Conservation (phyloP, 176 grass and related monocot species). For the Oropetium thomaeum region DNA sequence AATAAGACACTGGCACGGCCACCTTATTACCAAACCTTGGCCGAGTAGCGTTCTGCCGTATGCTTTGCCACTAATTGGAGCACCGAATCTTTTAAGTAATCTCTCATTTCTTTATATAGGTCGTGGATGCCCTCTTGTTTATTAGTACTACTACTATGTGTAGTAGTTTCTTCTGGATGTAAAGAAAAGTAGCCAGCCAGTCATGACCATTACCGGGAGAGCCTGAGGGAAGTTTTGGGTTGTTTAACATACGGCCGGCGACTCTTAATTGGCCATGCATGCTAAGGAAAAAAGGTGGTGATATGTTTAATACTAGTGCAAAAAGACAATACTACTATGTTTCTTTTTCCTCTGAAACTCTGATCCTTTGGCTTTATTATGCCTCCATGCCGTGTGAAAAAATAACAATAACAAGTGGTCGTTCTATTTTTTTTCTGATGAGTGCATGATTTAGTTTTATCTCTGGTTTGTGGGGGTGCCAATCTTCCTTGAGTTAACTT, state of each 20-base stretch:
- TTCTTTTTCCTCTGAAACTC: conserved; percentile 6
- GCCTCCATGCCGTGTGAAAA: conserved; percentile 33
- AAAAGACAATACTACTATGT: conserved; percentile 16
- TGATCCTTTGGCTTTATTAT: conserved; percentile 18
- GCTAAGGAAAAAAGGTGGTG: conserved; percentile 46
- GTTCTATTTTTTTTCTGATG: conserved; percentile 31
- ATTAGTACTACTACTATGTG: too few species aligned
- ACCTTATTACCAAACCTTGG: conserved; percentile 24
- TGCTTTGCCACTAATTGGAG: conserved; percentile 36
- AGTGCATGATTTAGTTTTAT: not conserved
- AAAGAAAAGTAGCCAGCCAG: conserved; percentile 52
- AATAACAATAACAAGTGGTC: conserved; percentile 28
- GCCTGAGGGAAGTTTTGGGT: conserved; percentile 51
- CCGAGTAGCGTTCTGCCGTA: conserved; percentile 13
- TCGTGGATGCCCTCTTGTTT: conserved; percentile 12
- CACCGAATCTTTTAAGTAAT: conserved; percentile 34
- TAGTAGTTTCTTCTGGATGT: conserved; percentile 54
- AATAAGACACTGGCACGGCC: conserved; percentile 29
- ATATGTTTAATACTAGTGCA: too few species aligned
- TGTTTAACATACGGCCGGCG: conserved; percentile 41
- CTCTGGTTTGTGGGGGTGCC: not conserved
- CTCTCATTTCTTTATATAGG: conserved; percentile 29
- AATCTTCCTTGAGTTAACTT: too few species aligned
- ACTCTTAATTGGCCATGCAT: conserved; percentile 52
- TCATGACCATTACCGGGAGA: conserved; percentile 33